Evolutionary conservation across 768 basidiomycete species (phyloP).

Genomic region (Leccinum rimulosum): DNA sequence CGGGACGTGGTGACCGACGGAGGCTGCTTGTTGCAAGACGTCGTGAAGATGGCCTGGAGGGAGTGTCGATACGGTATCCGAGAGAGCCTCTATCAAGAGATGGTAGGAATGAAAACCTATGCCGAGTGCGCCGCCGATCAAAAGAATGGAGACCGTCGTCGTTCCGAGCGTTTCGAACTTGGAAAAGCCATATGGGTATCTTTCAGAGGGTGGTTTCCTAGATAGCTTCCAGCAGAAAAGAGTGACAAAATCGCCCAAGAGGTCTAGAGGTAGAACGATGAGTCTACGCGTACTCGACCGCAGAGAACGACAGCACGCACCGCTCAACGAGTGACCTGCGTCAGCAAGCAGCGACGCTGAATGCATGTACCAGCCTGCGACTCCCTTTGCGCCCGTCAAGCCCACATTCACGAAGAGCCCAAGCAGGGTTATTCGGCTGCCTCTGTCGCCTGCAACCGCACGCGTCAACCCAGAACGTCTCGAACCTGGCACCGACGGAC

Average conservation of each 20-base stretch:
- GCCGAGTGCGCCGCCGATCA: conserved; percentile 80
- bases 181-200: conserved; percentile 85
- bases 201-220: conserved; percentile 71
- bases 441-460: conserved; percentile 60
- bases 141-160: conserved; percentile 81
- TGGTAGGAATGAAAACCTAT: conserved; percentile 90
- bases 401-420: conserved; percentile 82
- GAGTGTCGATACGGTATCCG: conserved; percentile 60
- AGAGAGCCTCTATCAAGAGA: conserved; percentile 72
- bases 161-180: conserved; percentile 97
- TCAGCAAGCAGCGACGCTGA: conserved; percentile 91
- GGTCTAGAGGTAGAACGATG: conserved; percentile 42
- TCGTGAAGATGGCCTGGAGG: conserved; percentile 64
- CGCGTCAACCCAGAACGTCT: neutral
- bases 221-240: conserved; percentile 87
- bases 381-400: conserved; percentile 80
- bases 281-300: conserved; percentile 5
- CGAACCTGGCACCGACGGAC: neutral
- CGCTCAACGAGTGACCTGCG: conserved; percentile 88
- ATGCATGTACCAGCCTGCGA: conserved; percentile 87
- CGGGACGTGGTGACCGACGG: conserved; percentile 54
- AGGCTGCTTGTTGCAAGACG: conserved; percentile 54
- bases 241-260: conserved; percentile 89
- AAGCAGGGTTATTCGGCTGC: conserved; percentile 79
- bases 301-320: conserved; percentile 43